phyloP scores from a whole-genome alignment of 768 basidiomycete genomes.

The Mycena latifolia region DNA sequence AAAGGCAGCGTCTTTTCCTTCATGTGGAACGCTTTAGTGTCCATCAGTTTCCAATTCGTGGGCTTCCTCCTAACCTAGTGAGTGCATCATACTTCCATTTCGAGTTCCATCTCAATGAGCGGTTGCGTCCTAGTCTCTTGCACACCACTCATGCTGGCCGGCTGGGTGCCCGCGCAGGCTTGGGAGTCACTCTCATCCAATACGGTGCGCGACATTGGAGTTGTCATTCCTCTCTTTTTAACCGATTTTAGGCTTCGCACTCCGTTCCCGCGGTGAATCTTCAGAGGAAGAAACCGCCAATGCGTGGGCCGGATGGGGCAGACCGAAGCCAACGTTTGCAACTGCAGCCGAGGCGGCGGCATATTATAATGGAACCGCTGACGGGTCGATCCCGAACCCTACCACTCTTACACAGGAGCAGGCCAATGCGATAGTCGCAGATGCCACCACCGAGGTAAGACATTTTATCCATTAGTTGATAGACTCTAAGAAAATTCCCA shows the following conservation, averaged over 20 bases:
- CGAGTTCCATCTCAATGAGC: background rate
- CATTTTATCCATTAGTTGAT: background rate
- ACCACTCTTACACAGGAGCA: conserved; percentile 52
- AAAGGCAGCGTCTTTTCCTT: conserved; percentile 87
- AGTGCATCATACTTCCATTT: background rate
- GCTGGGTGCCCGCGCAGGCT: conserved; percentile 92
- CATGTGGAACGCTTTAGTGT: conserved; percentile 93
- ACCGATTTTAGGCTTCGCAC: conserved; percentile 69
- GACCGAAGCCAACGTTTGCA: conserved; percentile 54
- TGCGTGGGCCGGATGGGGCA: conserved; percentile 48
- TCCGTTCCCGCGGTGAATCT: conserved; percentile 63
- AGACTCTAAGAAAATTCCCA: background rate
- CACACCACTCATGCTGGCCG: conserved; percentile 95
- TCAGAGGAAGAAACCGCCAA: conserved; percentile 42
- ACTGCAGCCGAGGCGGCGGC: conserved; percentile 61
- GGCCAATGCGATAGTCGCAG: conserved; percentile 55
- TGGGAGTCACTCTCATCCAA: conserved; percentile 97
- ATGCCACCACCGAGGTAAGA: conserved; percentile 77
- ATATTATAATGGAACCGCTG: conserved; percentile 47
- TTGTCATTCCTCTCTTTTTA: background rate
- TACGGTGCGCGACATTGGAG: conserved; percentile 52
- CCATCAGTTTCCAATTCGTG: conserved; percentile 86
- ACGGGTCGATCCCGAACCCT: conserved; percentile 23
- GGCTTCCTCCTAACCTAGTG: conserved; percentile 24
- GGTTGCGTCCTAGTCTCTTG: conserved; percentile 61